Conservation (phyloP, 495 filamentous ascomycete genomes). For the Aspergillus sclerotiicarbonarius region DNA sequence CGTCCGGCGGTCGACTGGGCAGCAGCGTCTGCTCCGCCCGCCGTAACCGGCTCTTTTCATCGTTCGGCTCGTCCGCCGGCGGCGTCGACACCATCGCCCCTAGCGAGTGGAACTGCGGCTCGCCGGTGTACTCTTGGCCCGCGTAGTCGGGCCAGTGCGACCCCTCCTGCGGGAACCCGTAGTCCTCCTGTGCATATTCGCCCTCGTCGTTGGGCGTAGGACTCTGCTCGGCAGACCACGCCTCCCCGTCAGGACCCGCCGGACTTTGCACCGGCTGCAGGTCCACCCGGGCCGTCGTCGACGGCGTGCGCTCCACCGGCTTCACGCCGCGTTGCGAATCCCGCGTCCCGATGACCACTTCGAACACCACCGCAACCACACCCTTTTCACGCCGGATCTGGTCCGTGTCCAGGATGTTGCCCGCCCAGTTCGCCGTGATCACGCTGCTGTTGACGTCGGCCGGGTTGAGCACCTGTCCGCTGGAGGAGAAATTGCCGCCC, state of each 20-base stretch:
- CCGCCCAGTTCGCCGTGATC: constrained; percentile 58
- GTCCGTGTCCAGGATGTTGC: constrained; percentile 85
- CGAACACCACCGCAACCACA: constrained; percentile 77
- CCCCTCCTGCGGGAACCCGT: constrained; percentile 31
- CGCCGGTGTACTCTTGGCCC: constrained; percentile 24
- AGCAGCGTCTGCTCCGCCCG: constrained; percentile 66
- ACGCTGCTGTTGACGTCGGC: constrained; percentile 35
- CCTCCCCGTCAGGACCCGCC: constrained; percentile 27
- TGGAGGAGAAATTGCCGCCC: constrained; percentile 45
- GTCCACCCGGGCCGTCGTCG: constrained; percentile 25
- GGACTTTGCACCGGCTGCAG: background rate
- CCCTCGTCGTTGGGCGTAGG: constrained; percentile 22
- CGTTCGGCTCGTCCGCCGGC: constrained; percentile 53
- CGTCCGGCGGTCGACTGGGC: constrained; percentile 64
- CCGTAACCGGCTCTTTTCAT: constrained; percentile 68
- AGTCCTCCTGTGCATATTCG: constrained; percentile 38
- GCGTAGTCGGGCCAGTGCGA: constrained; percentile 33
- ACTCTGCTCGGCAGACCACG: constrained; percentile 29
- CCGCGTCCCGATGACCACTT: constrained; percentile 82
- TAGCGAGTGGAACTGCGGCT: constrained; percentile 24
- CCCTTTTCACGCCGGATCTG: constrained; percentile 82
- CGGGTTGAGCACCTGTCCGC: constrained; percentile 47
- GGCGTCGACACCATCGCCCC: constrained; percentile 51
- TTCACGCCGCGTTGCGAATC: constrained; percentile 68
- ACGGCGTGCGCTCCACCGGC: constrained; percentile 30